Percentiles rank a stretch among this genome's conserved stretches.
Evolutionary conservation across 768 basidiomycete genomes (phyloP).

Genomic region (Pholiota microspora): DNA sequence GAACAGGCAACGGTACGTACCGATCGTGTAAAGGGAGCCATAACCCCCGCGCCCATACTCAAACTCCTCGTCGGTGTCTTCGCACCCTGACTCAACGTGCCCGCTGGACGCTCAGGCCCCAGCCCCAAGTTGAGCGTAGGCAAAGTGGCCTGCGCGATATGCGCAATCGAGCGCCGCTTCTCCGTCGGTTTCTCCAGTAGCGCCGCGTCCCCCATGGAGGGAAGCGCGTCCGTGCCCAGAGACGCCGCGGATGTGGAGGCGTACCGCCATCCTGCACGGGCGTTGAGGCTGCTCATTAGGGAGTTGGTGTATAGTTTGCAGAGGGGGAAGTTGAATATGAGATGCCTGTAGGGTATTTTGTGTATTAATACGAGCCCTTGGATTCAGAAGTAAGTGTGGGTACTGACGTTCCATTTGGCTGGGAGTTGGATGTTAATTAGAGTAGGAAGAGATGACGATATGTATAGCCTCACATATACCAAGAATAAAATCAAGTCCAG

Average conservation of each 20-base stretch:
- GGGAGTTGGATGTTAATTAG: background rate
- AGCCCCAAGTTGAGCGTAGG: too few relatives aligned
- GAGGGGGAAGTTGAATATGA: slow-evolving; percentile 21
- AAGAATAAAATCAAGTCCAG: slow-evolving; percentile 33
- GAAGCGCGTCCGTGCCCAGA: too few relatives aligned
- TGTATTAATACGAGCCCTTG: too few relatives aligned
- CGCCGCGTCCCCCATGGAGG: background rate
- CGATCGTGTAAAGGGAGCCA: background rate
- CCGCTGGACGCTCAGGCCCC: too few relatives aligned
- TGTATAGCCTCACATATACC: slow-evolving; percentile 19
- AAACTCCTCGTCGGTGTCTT: background rate
- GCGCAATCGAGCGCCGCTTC: too few relatives aligned
- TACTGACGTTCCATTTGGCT: slow-evolving; percentile 13
- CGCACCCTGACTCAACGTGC: background rate
- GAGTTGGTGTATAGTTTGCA: slow-evolving; percentile 20
- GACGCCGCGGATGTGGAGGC: too few relatives aligned
- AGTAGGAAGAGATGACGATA: background rate
- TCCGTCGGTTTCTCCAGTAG: too few relatives aligned
- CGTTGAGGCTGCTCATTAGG: slow-evolving; percentile 22
- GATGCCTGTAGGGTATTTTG: too few relatives aligned
- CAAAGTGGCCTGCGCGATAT: too few relatives aligned
- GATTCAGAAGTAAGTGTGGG: background rate
- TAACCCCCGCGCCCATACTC: background rate
- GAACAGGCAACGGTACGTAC: background rate
- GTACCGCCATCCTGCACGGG: slow-evolving; percentile 11